Conservation (phyloP, 805 yeast genomes). For the Saturnispora ahearnii region DNA sequence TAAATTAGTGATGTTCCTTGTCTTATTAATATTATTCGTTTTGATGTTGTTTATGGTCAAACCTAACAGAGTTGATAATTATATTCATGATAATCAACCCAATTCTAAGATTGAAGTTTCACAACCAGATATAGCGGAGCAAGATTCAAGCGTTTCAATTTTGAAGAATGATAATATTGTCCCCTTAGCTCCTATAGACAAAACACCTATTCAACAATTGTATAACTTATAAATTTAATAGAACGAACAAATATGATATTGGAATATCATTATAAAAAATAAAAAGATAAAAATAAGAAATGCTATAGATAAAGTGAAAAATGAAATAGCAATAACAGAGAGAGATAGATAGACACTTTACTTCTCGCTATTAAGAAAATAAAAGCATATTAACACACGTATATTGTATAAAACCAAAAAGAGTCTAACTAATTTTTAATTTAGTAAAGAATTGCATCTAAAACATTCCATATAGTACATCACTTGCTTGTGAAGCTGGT, state of each 20-base stretch:
- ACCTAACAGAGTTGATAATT: constrained; percentile 34
- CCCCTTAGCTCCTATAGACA: background rate
- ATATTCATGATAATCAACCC: constrained; percentile 18
- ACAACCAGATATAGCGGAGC: background rate
- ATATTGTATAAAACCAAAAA: background rate
- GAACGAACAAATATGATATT: no score
- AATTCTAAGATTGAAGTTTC: background rate
- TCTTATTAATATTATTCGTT: constrained; percentile 61
- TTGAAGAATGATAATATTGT: constrained; percentile 5
- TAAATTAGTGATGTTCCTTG: constrained; percentile 67
- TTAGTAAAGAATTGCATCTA: constrained; percentile 4
- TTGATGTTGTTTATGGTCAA: constrained; percentile 63
- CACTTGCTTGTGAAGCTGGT: constrained; percentile 21
- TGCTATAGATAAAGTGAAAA: no score
- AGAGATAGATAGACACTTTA: no score
- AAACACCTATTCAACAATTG: background rate
- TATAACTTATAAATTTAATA: background rate
- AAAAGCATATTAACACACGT: no score
- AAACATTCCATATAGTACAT: constrained; percentile 36
- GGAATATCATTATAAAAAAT: no score
- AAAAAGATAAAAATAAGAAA: no score
- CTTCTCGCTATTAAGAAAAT: no score
- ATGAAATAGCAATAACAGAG: no score
- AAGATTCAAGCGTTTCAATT: background rate
- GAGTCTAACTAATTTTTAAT: constrained; percentile 2